Evolutionary conservation across 352 stramenopile species (phyloP), one percentile per base, ranked within the genome.

Genomic region (Globisporangium okanoganense): DNA sequence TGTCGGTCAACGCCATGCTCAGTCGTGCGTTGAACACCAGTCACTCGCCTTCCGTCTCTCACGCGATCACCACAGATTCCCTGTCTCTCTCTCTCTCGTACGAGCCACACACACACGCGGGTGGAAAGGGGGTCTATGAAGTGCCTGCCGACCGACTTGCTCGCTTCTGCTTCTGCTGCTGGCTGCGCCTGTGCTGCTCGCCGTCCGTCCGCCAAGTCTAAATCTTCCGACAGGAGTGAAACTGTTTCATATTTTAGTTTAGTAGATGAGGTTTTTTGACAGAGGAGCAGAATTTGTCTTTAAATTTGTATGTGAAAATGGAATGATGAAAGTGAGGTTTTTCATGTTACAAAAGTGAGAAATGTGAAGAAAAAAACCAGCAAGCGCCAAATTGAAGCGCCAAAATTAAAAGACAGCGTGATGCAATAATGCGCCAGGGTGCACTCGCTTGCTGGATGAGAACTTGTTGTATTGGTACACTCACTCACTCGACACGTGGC

Each of bases 1-100:
- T 77, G 67, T 92, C 82, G 4, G 64, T 72, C 22, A 90, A 71
- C 75, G 82, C 76, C 82, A 92, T 92, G 8, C n/a, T 55, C n/a
- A 31, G 9, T 29, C 16, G 25, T 16, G 47, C 48, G 13, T 18
- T 49, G 49, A 10, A 16, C 49, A 43, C 49, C 49, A 56, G 29
- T 43, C 49, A 38, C n/a, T 55, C 29, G 6, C 27, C 40, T 27
- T 12, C n/a, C 20, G 8, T 49, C 20, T 27, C 16, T 22, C 29
- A 13, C n/a, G 36, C 24, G 47, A 53, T 22, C 18, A 47, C 40
- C 24, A 53, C 47, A 53, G 12, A 18, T 8, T 20, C 27, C 27
- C 27, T 35, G 3, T 55, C 18, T 54, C 48, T 54, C 27, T 54
- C 14, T 55, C 48, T 36, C 18, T 27, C 48, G 16, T 55, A 40